These are phyloP conservation scores for Astrephomene gubernaculifera DNA, from an alignment of 139 green algal genomes.

Conservation along the genomic window DNA sequence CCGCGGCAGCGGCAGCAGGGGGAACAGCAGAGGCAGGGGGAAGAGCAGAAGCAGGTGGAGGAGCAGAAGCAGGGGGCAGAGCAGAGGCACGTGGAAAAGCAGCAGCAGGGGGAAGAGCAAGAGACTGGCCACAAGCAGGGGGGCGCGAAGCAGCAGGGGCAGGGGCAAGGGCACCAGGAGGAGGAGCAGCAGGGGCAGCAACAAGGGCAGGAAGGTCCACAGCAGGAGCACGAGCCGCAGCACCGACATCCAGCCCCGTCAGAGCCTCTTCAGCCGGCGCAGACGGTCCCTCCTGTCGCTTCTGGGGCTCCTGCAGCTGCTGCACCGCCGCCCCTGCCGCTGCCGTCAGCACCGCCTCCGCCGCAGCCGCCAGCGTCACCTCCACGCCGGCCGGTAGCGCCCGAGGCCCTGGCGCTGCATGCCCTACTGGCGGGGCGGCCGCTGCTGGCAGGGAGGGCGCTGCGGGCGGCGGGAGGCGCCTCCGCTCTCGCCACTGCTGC, in stretches of 20 bases:
- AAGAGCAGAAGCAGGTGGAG: not conserved
- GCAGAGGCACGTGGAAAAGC: not conserved
- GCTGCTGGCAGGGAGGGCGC: slow-evolving; percentile 2
- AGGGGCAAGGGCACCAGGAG: not conserved
- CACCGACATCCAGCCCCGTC: not conserved
- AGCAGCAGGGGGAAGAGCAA: slow-evolving; percentile 6
- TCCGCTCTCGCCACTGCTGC: not conserved
- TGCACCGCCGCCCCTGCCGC: not conserved
- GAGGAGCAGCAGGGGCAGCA: not conserved
- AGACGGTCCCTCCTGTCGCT: not conserved
- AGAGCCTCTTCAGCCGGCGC: not conserved
- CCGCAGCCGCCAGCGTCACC: not conserved
- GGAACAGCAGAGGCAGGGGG: not conserved
- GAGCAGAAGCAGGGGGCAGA: not conserved
- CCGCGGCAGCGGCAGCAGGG: not conserved
- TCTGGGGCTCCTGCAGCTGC: not conserved
- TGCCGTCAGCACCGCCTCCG: not conserved
- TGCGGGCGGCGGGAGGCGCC: not conserved
- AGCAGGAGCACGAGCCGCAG: not conserved
- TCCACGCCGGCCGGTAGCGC: not conserved
- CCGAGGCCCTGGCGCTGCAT: slow-evolving; percentile 29
- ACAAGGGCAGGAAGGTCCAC: not conserved
- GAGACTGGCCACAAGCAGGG: not conserved
- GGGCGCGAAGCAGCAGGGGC: not conserved
- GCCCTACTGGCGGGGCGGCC: not conserved